Evolutionary conservation across 345 rosid species (phyloP), one percentile per base, ranked within the genome.

Genomic region (Luvunga scandens): DNA sequence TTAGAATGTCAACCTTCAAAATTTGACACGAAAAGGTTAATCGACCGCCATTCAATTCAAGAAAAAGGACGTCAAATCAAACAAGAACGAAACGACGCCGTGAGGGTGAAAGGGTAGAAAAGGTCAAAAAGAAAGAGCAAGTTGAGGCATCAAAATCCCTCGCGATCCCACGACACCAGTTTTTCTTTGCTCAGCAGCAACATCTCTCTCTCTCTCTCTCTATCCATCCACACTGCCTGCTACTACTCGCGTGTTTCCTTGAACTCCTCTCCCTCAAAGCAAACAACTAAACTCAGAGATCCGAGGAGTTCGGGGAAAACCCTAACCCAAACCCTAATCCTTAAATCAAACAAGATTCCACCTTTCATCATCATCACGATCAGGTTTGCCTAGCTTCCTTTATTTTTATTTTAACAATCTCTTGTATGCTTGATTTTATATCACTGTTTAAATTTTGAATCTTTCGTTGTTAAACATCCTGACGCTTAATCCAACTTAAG

Each of bases 301-400:
- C 73, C 28, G 55, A 67, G 79, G 73, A 76, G 79, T 76, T 66
- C 62, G 65, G 79, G 72, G 62, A 76, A 39, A 76, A 65, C 56
- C 79, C 61, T 73, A 73, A 22, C 53, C 50, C 55, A 42, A 76
- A 65, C 56, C 79, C 61, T 73, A 73, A 13, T 31, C 33, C 18
- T 14, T 12, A 73, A 61, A 60, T 36, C 67, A 9, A 10, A 60
- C 13, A 45, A 69, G 0, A 14, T 1, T 6, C 2, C 59, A 16
- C 7, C 68, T 30, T 30, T 30, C 10, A 45, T 42, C 36, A 13
- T 9, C 48, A 6, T 75, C 72, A 31, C 25, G 25, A 67, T 76
- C 73, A 76, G 73, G 73, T 66, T 68, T 18, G 48, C 4, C 27
- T 55, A 24, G 4, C 7, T 24, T 53, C 27, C 13, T 36, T 24